Evolutionary conservation across 768 basidiomycete species (phyloP).

Genomic region (Pisolithus microcarpus): DNA sequence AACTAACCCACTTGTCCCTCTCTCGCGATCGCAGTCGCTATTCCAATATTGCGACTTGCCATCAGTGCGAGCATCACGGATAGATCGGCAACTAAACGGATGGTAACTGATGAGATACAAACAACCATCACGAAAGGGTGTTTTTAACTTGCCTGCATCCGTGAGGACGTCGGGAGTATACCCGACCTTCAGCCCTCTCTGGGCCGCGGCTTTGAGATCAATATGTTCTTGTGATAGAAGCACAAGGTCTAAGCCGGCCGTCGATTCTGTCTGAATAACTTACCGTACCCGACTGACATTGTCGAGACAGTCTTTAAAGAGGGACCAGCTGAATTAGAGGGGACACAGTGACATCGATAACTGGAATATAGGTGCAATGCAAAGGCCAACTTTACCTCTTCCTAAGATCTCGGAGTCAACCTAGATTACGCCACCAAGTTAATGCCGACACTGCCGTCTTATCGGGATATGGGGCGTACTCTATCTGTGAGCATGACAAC

Average conservation of each 20-base stretch:
- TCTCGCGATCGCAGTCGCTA: constrained; percentile 58
- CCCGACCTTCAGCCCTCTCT: constrained; percentile 65
- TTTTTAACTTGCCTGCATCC: constrained; percentile 58
- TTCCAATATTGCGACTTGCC: constrained; percentile 78
- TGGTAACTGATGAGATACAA: background rate
- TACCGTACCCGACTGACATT: constrained; percentile 87
- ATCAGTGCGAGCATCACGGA: constrained; percentile 88
- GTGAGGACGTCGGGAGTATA: constrained; percentile 93
- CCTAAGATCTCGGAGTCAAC: constrained; percentile 58
- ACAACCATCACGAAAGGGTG: background rate
- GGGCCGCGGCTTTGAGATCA: constrained; percentile 50
- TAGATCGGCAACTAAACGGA: constrained; percentile 77
- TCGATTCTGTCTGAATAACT: constrained; percentile 7
- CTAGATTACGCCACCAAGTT: constrained; percentile 28
- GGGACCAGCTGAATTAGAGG: constrained; percentile 52
- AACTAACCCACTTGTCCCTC: constrained; percentile 49
- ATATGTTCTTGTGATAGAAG: constrained; percentile 63
- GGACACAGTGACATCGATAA: background rate
- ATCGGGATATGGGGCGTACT: constrained; percentile 31
- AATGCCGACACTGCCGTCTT: background rate
- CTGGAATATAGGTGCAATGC: background rate
- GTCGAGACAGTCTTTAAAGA: constrained; percentile 77
- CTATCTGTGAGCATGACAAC: constrained; percentile 67
- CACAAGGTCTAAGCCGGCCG: background rate
- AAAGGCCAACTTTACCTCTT: constrained; percentile 25